Evolutionary conservation across 2,329 filamentous ascomycete species (phyloP), one percentile per base, ranked within the genome.

Genomic region (Sclerotinia minor): DNA sequence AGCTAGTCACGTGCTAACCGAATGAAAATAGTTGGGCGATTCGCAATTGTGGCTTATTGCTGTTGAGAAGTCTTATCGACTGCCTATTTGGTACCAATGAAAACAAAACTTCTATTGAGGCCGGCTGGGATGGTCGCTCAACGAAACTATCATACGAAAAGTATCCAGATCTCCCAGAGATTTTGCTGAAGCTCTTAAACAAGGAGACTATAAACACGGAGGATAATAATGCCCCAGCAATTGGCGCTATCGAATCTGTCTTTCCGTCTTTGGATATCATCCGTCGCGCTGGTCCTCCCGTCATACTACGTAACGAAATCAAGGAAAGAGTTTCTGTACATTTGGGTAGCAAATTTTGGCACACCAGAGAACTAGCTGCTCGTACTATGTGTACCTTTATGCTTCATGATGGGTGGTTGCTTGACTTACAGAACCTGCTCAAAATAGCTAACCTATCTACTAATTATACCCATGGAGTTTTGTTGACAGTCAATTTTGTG

Each of bases 41-140:
- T 67, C 89, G 94, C 0, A 99, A 99, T 77, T 97, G 93, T 72
- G 93, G 93, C 2, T 80, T 98, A 45, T 90, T 98, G 80, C 86
- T 99, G 8, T 88, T 98, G 71, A 88, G 94, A 66, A 92, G 92
- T 70, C 82, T 97, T 6, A 91, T 96, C 64, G 92, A 95, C 76
- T 85, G 86, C 70, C 81, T 96, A 0, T 87, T 95, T 38, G 91
- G 92, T 21, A 92, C 89, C 0, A 89, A 87, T 66, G 89, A 92
- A 78, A 92, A 82, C 81, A 93, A 89, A 76, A 73, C 79, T 5
- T 81, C 79, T 59, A 88, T 84, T 74, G 89, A 84, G 77, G 84
- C 80, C 61, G 86, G 87, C 2, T 88, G 87, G 86, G 85, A 89
- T 69, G 87, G 87, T 3, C 83, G 83, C 71, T 85, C 87, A 0